Conservation (phyloP, 2,329 filamentous ascomycete genomes). For the Aspergillus sp. region DNA sequence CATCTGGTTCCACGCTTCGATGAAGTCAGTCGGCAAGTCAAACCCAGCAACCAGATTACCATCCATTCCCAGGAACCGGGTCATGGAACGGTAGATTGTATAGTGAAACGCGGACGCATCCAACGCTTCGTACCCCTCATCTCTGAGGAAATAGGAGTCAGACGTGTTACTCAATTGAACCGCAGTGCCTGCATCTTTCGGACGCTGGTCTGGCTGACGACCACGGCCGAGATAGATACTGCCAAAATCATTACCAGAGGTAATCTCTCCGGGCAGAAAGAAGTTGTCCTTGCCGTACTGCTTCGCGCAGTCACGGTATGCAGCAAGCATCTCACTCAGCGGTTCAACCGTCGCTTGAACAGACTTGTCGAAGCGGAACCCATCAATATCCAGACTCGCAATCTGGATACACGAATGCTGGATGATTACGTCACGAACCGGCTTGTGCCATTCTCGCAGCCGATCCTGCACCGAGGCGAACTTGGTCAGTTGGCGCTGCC, state of each 20-base stretch:
- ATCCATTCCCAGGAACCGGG: constrained; percentile 57
- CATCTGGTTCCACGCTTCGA: constrained; percentile 53
- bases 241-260: constrained; percentile 57
- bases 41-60: constrained; percentile 52
- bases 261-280: constrained; percentile 61
- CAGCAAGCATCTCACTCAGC: constrained; percentile 53
- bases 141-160: constrained; percentile 48
- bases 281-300: constrained; percentile 59
- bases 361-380: constrained; percentile 64
- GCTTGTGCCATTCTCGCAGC: constrained; percentile 59
- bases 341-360: constrained; percentile 60
- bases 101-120: constrained; percentile 62
- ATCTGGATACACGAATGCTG: constrained; percentile 62
- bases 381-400: constrained; percentile 59
- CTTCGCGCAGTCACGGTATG: constrained; percentile 54
- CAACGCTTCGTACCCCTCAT: constrained; percentile 48
- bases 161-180: constrained; percentile 45
- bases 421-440: constrained; percentile 53
- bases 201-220: constrained; percentile 51
- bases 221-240: constrained; percentile 60
- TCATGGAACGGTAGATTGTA: constrained; percentile 59
- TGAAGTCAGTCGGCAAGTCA: constrained; percentile 52
- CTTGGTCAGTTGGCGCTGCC: constrained; percentile 60
- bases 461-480: constrained; percentile 65
- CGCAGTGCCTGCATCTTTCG: constrained; percentile 44